Conservation (phyloP, 257 asterid genomes). For the Penstemon barbatus region DNA sequence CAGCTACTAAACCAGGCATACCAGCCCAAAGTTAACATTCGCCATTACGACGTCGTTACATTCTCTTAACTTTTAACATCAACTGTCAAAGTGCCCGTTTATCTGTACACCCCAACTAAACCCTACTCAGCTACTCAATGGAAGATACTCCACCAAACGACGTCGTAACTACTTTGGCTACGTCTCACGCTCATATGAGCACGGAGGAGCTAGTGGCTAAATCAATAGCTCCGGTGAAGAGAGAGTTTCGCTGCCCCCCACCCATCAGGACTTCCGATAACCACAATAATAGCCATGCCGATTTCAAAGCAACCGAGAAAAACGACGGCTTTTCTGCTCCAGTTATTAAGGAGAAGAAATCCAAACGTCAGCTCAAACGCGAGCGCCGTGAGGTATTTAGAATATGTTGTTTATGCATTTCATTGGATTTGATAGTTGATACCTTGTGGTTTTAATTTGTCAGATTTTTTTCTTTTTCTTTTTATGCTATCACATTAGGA, state of each 20-base stretch:
- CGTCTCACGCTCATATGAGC: constrained; percentile 12
- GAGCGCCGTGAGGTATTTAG: constrained; percentile 74
- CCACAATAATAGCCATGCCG: constrained; percentile 20
- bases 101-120: constrained; percentile 24
- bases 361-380: constrained; percentile 92
- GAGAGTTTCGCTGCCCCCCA: constrained; percentile 68
- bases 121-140: constrained; percentile 41
- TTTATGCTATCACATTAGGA: constrained; percentile 38
- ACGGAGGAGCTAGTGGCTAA: constrained; percentile 81
- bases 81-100: too few relatives aligned
- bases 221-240: constrained; percentile 82
- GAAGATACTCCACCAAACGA: constrained; percentile 30
- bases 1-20: not conserved
- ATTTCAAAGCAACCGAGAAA: constrained; percentile 17
- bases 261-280: constrained; percentile 42
- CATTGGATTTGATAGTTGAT: not conserved
- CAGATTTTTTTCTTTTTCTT: not conserved
- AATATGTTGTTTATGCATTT: not conserved
- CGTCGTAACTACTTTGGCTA: constrained; percentile 12
- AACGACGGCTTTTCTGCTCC: constrained; percentile 41
- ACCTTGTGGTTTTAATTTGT: constrained; percentile 13
- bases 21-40: not conserved
- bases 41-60: constrained; percentile 16
- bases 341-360: constrained; percentile 71
- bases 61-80: not conserved